Percentiles rank a stretch among this genome's conserved stretches.
Evolutionary conservation across 768 basidiomycete species (phyloP).

Genomic region (Phanerochaete carnosa): DNA sequence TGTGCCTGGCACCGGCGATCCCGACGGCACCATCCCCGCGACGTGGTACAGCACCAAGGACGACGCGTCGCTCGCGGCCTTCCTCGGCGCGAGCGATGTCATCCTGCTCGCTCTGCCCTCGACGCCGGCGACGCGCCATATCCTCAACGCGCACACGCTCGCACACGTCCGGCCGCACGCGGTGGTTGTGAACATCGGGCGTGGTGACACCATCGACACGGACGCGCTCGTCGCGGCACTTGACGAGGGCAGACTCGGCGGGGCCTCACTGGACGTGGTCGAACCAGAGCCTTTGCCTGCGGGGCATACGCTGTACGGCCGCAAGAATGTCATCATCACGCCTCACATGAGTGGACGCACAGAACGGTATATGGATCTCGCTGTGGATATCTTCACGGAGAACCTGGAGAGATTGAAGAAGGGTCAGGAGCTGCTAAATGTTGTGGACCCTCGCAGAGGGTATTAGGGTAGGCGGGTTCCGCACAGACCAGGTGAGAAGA

Average conservation of each 20-base stretch:
- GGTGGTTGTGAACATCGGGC: constrained; percentile 10
- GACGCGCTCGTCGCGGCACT: constrained; percentile 9
- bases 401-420: neutral
- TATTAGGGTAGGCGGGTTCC: no score
- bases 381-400: constrained; percentile 3
- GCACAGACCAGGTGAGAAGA: no score
- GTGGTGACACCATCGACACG: constrained; percentile 10
- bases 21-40: constrained; percentile 9
- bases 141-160: constrained; percentile 4
- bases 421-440: neutral
- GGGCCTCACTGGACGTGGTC: constrained; percentile 11
- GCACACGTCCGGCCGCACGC: neutral
- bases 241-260: constrained; percentile 11
- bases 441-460: neutral
- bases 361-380: constrained; percentile 1
- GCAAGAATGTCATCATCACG: constrained; percentile 14
- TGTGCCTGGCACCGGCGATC: constrained; percentile 9
- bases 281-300: constrained; percentile 12
- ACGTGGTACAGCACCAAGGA: constrained; percentile 5
- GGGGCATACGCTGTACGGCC: constrained; percentile 11
- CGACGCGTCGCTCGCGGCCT: neutral
- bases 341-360: constrained; percentile 13
- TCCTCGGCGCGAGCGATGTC: constrained; percentile 6
- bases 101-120: constrained; percentile 7
- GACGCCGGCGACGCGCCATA: constrained; percentile 3